phyloP scores from a whole-genome alignment of 1,139 yeast species.

The Kodamaea derodonti region DNA sequence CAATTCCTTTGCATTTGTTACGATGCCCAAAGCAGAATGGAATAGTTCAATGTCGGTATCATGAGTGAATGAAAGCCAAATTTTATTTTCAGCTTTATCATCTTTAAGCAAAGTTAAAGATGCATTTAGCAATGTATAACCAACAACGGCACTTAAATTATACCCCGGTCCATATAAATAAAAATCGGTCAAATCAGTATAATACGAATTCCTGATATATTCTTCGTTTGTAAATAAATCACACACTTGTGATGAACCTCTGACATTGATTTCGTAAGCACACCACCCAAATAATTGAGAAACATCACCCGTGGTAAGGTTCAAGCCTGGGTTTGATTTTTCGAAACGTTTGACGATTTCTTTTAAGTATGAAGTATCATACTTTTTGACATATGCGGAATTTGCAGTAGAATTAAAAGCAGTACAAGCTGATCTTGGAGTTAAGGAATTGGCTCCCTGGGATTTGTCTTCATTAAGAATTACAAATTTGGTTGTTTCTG shows the following conservation, averaged over 20 bases:
- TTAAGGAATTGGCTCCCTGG: conserved; percentile 26
- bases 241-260: conserved; percentile 45
- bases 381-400: conserved; percentile 10
- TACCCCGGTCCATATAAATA: conserved; percentile 22
- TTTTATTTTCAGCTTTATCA: conserved; percentile 23
- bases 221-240: conserved; percentile 46
- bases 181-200: conserved; percentile 40
- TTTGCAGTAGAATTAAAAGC: conserved; percentile 13
- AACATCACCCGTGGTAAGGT: conserved; percentile 34
- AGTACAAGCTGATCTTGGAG: conserved; percentile 28
- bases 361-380: conserved; percentile 26
- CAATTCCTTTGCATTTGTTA: no score
- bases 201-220: conserved; percentile 47
- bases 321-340: conserved; percentile 37
- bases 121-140: conserved; percentile 31
- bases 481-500: conserved; percentile 9
- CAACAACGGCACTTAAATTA: conserved; percentile 19
- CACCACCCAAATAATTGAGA: conserved; percentile 40
- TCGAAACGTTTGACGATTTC: conserved; percentile 39
- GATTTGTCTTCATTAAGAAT: conserved; percentile 23
- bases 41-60: conserved; percentile 53
- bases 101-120: conserved; percentile 28
- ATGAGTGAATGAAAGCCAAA: conserved; percentile 52
- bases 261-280: conserved; percentile 47
- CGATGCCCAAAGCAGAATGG: conserved; percentile 50